Conservation (phyloP, 768 basidiomycete species). For the Gymnopilus junonius region DNA sequence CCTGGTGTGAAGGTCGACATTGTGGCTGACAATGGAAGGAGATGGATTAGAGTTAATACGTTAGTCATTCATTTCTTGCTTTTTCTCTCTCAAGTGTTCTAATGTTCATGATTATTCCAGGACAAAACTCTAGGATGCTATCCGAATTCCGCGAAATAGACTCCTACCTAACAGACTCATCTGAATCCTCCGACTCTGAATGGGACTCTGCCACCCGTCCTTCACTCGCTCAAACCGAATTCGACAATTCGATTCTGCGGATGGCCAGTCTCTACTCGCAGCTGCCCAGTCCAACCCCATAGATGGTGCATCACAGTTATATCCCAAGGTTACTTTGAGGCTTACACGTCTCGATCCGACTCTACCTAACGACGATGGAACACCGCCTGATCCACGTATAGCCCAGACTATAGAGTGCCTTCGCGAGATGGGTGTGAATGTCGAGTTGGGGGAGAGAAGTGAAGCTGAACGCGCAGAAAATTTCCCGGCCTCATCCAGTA, state of each 20-base stretch:
- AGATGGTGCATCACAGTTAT: slow-evolving; percentile 27
- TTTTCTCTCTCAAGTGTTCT: background rate
- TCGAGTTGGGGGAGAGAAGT: slow-evolving; percentile 65
- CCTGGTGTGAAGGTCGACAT: slow-evolving; percentile 80
- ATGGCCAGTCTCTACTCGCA: slow-evolving; percentile 68
- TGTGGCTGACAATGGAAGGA: slow-evolving; percentile 71
- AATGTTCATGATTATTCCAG: slow-evolving; percentile 38
- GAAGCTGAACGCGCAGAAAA: slow-evolving; percentile 26
- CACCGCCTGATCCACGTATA: slow-evolving; percentile 56
- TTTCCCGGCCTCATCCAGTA: background rate
- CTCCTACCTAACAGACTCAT: slow-evolving; percentile 70
- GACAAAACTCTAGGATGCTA: slow-evolving; percentile 73
- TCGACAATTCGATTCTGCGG: slow-evolving; percentile 75
- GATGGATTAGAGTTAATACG: slow-evolving; percentile 91
- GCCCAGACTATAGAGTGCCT: slow-evolving; percentile 59
- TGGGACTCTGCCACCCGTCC: slow-evolving; percentile 49
- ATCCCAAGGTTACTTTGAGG: slow-evolving; percentile 59
- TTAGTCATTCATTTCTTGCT: slow-evolving; percentile 41
- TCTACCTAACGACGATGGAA: slow-evolving; percentile 23
- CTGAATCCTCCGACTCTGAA: slow-evolving; percentile 54
- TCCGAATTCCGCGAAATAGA: slow-evolving; percentile 87
- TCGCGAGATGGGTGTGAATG: slow-evolving; percentile 62
- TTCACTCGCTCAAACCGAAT: slow-evolving; percentile 50
- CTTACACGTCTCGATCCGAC: slow-evolving; percentile 69
- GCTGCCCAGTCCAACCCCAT: slow-evolving; percentile 66